Percentiles rank a stretch among this genome's conserved stretches.
These are phyloP conservation scores for Arthrocladium fulminans DNA, from an alignment of 2,329 filamentous ascomycete genomes.

Conservation along the genomic window DNA sequence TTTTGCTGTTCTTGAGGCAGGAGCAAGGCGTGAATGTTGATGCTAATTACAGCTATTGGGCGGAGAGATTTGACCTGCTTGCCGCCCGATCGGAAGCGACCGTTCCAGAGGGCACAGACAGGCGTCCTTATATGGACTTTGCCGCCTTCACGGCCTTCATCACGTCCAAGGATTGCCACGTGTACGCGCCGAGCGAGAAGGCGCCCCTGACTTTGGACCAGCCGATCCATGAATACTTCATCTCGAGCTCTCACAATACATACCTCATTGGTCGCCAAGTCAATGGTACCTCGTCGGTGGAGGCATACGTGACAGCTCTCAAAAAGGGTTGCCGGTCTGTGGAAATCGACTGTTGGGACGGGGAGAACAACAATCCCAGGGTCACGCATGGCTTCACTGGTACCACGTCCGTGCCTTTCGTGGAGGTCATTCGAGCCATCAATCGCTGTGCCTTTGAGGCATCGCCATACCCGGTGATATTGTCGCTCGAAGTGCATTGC, in stretches of 20 bases:
- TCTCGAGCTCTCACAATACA: constrained; percentile 97
- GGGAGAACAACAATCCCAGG: constrained; percentile 72
- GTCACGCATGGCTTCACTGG: constrained; percentile 87
- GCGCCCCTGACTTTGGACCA: constrained; percentile 60
- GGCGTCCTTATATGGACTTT: constrained; percentile 61
- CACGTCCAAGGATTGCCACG: constrained; percentile 62
- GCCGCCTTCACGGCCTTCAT: constrained; percentile 70
- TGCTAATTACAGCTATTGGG: constrained; percentile 36
- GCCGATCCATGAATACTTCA: constrained; percentile 92
- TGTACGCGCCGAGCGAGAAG: constrained; percentile 51
- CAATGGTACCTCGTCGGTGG: constrained; percentile 79
- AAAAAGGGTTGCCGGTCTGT: constrained; percentile 87
- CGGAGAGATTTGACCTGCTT: constrained; percentile 17
- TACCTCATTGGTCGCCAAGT: constrained; percentile 90
- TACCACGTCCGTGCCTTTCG: constrained; percentile 80
- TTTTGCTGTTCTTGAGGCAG: constrained; percentile 63
- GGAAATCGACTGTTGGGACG: constrained; percentile 98
- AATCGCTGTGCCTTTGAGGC: constrained; percentile 88
- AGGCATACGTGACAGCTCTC: constrained; percentile 86
- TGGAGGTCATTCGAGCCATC: constrained; percentile 85
- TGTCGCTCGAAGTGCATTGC: constrained; percentile 95
- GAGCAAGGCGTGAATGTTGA: constrained; percentile 70
- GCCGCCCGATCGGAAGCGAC: constrained; percentile 12
- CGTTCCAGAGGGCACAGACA: constrained; percentile 8
- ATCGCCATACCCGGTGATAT: constrained; percentile 80